phyloP scores from a whole-genome alignment of 163 green algal species.

The Scenedesmus sp. region DNA sequence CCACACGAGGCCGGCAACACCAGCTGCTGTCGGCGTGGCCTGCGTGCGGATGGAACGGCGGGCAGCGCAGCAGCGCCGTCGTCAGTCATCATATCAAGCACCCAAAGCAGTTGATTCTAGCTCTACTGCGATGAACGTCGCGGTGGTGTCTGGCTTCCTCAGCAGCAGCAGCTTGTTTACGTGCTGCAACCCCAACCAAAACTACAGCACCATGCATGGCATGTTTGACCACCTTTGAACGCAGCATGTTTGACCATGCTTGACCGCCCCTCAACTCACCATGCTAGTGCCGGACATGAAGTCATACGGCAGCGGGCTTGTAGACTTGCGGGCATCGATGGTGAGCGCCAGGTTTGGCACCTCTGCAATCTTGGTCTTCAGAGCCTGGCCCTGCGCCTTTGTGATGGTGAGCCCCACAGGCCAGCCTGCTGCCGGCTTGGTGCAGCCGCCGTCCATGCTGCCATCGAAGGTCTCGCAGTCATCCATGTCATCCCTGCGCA shows the following conservation, averaged over 20 bases:
- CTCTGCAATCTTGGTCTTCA: background rate
- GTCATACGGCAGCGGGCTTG: background rate
- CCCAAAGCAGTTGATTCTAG: too few species aligned
- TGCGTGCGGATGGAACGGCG: background rate
- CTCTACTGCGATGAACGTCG: too few species aligned
- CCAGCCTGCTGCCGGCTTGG: background rate
- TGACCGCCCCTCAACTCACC: background rate
- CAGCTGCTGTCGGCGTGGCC: constrained; percentile 33
- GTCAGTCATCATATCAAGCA: too few species aligned
- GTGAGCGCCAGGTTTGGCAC: background rate
- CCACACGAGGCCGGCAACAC: constrained; percentile 32
- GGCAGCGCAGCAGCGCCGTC: background rate
- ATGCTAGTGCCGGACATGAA: constrained; percentile 33
- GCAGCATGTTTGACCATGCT: background rate
- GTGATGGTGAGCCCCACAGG: background rate
- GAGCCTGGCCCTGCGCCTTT: background rate
- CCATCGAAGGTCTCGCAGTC: constrained; percentile 30
- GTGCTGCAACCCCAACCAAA: background rate
- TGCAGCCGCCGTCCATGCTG: constrained; percentile 18
- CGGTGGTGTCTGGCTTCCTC: too few species aligned
- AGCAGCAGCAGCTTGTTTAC: background rate
- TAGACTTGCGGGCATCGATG: background rate
- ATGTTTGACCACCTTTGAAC: background rate
- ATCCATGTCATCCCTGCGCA: constrained; percentile 1
- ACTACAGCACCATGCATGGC: background rate